These are phyloP conservation scores for Inonotus hispidus DNA, from an alignment of 1,284 basidiomycete species.

Conservation along the genomic window DNA sequence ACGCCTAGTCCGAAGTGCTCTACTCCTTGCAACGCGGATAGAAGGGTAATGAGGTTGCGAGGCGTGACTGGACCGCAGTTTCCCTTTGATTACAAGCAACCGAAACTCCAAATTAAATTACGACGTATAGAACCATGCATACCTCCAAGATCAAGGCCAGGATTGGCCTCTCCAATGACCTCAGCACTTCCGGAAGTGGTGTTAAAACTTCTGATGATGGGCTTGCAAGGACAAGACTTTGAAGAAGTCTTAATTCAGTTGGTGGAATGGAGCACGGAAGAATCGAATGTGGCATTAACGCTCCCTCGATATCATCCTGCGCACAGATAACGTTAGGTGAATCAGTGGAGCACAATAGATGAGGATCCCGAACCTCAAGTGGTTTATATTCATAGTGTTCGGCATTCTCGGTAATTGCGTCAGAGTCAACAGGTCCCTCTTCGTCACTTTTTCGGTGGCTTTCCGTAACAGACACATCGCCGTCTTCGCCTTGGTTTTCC, in stretches of 20 bases:
- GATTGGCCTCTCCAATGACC: background rate
- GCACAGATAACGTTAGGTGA: background rate
- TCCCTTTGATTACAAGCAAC: background rate
- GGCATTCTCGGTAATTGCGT: background rate
- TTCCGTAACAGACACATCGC: background rate
- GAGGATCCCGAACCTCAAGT: background rate
- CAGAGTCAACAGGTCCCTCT: background rate
- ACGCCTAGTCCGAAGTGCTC: constrained; percentile 8
- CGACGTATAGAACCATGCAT: background rate
- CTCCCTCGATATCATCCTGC: constrained; percentile 1
- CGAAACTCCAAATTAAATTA: background rate
- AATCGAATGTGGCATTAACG: background rate
- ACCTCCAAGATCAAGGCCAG: constrained; percentile 4
- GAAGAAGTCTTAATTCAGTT: background rate
- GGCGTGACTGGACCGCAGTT: constrained; percentile 15
- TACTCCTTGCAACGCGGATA: background rate
- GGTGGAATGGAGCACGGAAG: background rate
- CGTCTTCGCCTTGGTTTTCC: background rate
- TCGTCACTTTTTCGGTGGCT: background rate
- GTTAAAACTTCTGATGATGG: background rate
- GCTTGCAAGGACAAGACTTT: background rate
- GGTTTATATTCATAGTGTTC: background rate
- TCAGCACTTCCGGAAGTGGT: background rate
- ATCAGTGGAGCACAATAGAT: background rate
- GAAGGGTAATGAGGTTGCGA: constrained; percentile 4